A percentile compares a stretch with the other conserved stretches of the same genome.
phyloP scores from a whole-genome alignment of 768 basidiomycete species.

The Lactifluus echinatus region DNA sequence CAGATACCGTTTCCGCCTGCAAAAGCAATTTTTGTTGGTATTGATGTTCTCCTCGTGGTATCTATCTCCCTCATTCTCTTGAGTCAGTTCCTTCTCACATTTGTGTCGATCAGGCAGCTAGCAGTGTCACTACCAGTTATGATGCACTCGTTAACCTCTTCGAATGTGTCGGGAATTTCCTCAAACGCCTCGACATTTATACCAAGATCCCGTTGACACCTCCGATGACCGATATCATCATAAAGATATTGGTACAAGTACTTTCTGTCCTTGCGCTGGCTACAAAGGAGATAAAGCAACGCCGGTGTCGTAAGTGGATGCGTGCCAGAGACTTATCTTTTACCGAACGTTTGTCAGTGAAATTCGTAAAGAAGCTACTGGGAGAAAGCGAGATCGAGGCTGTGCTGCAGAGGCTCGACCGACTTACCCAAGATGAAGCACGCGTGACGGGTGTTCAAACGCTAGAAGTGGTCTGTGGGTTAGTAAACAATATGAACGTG shows the following conservation, averaged over 20 bases:
- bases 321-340: too few species aligned
- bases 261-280: too few species aligned
- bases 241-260: too few species aligned
- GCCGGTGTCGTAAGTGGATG: neutral
- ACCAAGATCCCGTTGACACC: too few species aligned
- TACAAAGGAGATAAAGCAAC: neutral
- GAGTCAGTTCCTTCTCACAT: neutral
- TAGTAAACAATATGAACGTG: neutral
- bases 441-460: neutral
- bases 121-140: too few species aligned
- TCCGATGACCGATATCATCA: too few species aligned
- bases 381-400: slow-evolving; percentile 1
- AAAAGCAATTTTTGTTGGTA: neutral
- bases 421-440: slow-evolving; percentile 1
- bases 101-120: too few species aligned
- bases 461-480: neutral
- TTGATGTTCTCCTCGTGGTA: neutral
- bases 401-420: neutral
- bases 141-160: too few species aligned
- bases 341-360: neutral
- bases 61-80: neutral
- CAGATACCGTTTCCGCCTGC: neutral
- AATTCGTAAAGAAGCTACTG: neutral
- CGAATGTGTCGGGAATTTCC: too few species aligned
- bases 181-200: too few species aligned